Evolutionary conservation across 2,329 filamentous ascomycete species (phyloP).

Genomic region (Trichoderma oligosporum): DNA sequence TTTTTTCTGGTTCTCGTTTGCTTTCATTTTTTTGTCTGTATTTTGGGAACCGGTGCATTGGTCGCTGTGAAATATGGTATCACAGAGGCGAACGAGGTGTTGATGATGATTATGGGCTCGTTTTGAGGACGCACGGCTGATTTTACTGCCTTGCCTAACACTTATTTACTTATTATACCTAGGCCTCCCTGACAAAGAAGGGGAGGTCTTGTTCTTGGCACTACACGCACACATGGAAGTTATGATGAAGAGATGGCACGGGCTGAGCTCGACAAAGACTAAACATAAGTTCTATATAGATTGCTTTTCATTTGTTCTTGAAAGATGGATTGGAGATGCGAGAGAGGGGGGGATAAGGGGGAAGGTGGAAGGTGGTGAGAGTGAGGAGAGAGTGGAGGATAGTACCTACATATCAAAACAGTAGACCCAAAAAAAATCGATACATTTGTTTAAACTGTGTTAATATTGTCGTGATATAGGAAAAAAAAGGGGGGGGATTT

Average conservation of each 20-base stretch:
- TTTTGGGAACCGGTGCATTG: constrained; percentile 20
- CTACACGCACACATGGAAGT: constrained; percentile 20
- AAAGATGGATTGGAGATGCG: not conserved
- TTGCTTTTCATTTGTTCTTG: constrained; percentile 29
- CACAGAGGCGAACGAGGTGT: constrained; percentile 31
- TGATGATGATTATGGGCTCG: constrained; percentile 32
- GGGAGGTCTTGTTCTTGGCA: constrained; percentile 20
- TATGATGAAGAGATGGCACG: constrained; percentile 22
- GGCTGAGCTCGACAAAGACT: constrained; percentile 20
- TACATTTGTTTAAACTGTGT: not conserved
- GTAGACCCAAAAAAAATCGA: not conserved
- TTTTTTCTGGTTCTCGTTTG: not conserved
- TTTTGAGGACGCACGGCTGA: constrained; percentile 22
- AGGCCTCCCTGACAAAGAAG: not conserved
- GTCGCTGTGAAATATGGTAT: constrained; percentile 20
- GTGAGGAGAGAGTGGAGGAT: not conserved
- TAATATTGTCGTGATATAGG: too few relatives aligned
- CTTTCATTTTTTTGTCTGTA: constrained; percentile 15
- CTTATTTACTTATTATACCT: constrained; percentile 21
- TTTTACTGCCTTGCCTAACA: constrained; percentile 19
- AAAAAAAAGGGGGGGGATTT: not conserved
- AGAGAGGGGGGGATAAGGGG: constrained; percentile 14
- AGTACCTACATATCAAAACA: constrained; percentile 8
- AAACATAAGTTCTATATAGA: constrained; percentile 17
- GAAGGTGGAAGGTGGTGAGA: not conserved